A percentile compares a stretch with the other conserved stretches of the same genome.
phyloP scores from a whole-genome alignment of 1,139 yeast species.

The Pneumocystis jirovecii region DNA sequence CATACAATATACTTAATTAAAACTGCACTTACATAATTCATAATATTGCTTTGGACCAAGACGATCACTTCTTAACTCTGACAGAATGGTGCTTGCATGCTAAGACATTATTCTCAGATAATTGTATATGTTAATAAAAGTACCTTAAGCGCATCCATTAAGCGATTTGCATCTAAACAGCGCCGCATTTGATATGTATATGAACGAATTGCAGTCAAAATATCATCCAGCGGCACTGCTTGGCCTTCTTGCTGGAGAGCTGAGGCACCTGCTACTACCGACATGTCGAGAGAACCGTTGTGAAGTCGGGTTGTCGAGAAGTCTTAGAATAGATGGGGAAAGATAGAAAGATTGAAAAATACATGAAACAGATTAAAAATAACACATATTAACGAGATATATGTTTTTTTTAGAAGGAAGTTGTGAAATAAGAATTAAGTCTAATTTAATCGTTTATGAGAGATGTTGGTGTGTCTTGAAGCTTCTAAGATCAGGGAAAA shows the following conservation, averaged over 20 bases:
- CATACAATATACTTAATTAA: background rate
- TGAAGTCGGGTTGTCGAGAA: background rate
- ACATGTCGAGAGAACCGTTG: background rate
- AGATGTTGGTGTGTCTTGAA: too few species aligned
- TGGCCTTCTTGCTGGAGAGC: constrained; percentile 13
- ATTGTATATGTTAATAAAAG: background rate
- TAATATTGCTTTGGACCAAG: constrained; percentile 86
- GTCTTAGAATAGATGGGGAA: background rate
- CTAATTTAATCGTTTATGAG: too few species aligned
- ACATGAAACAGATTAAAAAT: too few species aligned
- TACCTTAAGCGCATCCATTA: constrained; percentile 61
- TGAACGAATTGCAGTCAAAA: constrained; percentile 45
- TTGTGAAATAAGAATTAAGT: too few species aligned
- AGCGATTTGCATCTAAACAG: constrained; percentile 53
- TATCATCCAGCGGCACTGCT: constrained; percentile 31
- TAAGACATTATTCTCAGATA: constrained; percentile 18
- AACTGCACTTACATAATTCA: constrained; percentile 52
- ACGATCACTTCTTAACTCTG: constrained; percentile 62
- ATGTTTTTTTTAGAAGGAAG: too few species aligned
- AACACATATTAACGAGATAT: too few species aligned
- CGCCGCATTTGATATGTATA: constrained; percentile 68
- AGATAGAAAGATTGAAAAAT: background rate
- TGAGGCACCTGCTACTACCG: background rate
- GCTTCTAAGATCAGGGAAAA: too few species aligned
- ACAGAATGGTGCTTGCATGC: constrained; percentile 69